Evolutionary conservation across 176 grass and related monocot genomes (phyloP), one percentile per base, ranked within the genome.

Genomic region (Oryza brachyantha): DNA sequence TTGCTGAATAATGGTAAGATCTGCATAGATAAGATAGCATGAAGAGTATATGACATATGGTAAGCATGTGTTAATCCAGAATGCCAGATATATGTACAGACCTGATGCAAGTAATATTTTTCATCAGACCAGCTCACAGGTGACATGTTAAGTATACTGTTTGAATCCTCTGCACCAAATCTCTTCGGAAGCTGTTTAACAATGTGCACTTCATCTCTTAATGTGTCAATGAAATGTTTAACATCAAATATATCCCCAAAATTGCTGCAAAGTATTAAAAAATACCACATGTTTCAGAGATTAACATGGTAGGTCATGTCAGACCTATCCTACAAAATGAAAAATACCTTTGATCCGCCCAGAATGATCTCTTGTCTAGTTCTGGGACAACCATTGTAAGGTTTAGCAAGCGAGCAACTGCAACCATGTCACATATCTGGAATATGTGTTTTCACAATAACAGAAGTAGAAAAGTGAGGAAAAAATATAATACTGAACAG

Each of bases 381-480:
- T 94, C 89, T 7, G 95, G 92, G 43, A 97, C 76, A 82, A 92
- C 85, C 87, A 97, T 73, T 25, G 95, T 97, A 48, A 97, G 95
- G 62, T 97, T 97, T 64, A 97, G 42, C 17, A 97, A 76, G 57
- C 85, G 89, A 45, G 92, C 89, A 65, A 97, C 76, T 48, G 87
- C 85, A 73, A 97, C 91, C 95, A 97, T 97, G 73, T 97, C 95
- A 32, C 95, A 97, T 82, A 97, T 97, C 92, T 97, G 81, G 64
- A 85, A 83, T 39, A 66, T 37, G 19, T 43, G 38, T 29, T 41
- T 64, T 28, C 42, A 77, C 17, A 85, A 84, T 21, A 74, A 29
- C 5, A 76, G 7, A 37, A 2, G 55, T 75, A 31, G 74, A 54
- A 16, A 1, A 42, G 27, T 32, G 26, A 24, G 39, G n/a, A n/a